A percentile compares a stretch with the other conserved stretches of the same genome.
Evolutionary conservation across 2,329 filamentous ascomycete genomes (phyloP).

Genomic region (Epichloe festucae): DNA sequence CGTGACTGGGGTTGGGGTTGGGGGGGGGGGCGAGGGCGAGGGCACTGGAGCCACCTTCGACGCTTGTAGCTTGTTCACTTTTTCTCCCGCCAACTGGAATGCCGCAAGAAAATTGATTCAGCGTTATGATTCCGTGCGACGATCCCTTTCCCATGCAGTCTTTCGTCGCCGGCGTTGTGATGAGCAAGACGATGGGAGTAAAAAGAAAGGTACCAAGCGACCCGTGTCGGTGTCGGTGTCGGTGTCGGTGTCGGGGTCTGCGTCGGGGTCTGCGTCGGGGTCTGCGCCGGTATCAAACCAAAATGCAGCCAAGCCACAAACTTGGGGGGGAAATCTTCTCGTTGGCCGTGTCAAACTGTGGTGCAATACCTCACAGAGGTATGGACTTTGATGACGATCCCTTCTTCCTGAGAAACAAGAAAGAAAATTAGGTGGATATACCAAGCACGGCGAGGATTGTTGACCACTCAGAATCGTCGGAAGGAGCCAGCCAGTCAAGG

Average conservation of each 20-base stretch:
- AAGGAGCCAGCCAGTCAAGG: background rate
- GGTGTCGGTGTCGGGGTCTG: background rate
- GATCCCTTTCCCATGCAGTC: background rate
- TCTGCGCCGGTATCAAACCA: too few species aligned
- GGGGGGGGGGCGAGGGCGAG: too few species aligned
- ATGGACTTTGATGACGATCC: conserved; percentile 1
- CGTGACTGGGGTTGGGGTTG: conserved; percentile 1
- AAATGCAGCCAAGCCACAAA: background rate
- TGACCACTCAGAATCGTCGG: background rate
- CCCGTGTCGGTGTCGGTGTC: background rate
- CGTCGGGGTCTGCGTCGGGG: background rate
- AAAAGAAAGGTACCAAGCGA: background rate
- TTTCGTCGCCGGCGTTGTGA: background rate
- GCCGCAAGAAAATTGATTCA: background rate
- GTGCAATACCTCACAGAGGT: conserved; percentile 1
- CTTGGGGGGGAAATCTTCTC: background rate
- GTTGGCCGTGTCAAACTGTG: background rate
- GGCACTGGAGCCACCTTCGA: too few species aligned
- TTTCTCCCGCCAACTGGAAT: too few species aligned
- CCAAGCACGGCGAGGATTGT: background rate
- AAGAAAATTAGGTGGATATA: background rate
- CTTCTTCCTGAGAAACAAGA: background rate
- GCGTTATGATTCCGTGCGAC: background rate
- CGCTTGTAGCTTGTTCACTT: background rate
- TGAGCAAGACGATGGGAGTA: background rate